phyloP scores from a whole-genome alignment of 148 eudicot genomes.

The Cornus controversa region DNA sequence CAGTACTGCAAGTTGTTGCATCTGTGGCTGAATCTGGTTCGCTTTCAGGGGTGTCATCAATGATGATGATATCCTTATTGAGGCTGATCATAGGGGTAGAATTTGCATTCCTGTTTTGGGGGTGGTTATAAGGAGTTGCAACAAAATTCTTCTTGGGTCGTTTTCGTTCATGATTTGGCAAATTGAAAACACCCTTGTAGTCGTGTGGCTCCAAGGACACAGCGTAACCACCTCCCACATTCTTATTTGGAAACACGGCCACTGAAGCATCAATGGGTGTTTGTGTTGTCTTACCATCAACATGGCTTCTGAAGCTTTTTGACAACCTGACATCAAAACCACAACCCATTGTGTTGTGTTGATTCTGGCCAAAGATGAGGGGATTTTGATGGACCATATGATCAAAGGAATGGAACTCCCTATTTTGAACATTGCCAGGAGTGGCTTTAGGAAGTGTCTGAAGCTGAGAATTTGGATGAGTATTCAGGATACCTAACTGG shows the following conservation, averaged over 20 bases:
- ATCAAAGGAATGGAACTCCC: slow-evolving; percentile 12
- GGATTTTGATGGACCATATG: slow-evolving; percentile 15
- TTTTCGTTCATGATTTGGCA: slow-evolving; percentile 3
- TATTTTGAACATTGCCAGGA: slow-evolving; percentile 2
- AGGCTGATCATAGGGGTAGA: slow-evolving; percentile 1
- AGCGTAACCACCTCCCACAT: slow-evolving; percentile 13
- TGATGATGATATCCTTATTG: slow-evolving; percentile 33
- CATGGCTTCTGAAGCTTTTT: slow-evolving; percentile 7
- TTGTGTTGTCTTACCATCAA: slow-evolving; percentile 9
- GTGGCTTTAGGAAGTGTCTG: slow-evolving; percentile 8
- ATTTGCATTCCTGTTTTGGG: slow-evolving; percentile 11
- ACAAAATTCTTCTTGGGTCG: slow-evolving; percentile 7
- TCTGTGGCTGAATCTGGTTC: slow-evolving; percentile 15
- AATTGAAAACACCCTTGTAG: slow-evolving; percentile 5
- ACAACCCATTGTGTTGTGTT: neutral
- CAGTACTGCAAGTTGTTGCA: slow-evolving; percentile 3
- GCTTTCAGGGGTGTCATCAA: slow-evolving; percentile 30
- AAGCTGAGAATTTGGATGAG: slow-evolving; percentile 8
- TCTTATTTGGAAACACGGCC: slow-evolving; percentile 14
- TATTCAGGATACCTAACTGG: neutral
- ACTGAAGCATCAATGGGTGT: slow-evolving; percentile 9
- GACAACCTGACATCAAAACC: slow-evolving; percentile 3
- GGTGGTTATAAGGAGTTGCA: neutral
- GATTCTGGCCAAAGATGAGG: slow-evolving; percentile 16
- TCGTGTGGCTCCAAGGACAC: slow-evolving; percentile 14